Percentiles rank a stretch among this genome's conserved stretches.
Evolutionary conservation across 2,329 filamentous ascomycete genomes (phyloP).

Genomic region (Trichoderma citrinoviride): DNA sequence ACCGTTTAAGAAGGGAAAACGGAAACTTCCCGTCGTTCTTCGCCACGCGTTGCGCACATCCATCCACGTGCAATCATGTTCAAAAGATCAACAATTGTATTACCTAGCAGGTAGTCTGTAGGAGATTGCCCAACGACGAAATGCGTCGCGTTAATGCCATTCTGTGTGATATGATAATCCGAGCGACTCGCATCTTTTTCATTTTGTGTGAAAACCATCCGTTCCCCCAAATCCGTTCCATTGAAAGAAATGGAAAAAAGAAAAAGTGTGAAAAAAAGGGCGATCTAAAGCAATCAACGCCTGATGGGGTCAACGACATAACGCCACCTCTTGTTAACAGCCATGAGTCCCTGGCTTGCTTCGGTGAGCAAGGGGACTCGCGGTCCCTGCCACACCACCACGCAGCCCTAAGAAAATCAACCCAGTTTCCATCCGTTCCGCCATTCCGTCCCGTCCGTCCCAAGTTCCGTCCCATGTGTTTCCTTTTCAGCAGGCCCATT

Average conservation of each 20-base stretch:
- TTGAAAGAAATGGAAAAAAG: neutral
- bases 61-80: neutral
- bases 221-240: neutral
- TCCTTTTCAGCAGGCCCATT: conserved; percentile 11
- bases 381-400: neutral
- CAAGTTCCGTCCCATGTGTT: conserved; percentile 17
- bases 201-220: conserved; percentile 12
- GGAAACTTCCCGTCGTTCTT: neutral
- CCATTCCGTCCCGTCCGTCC: too few species aligned
- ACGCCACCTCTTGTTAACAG: conserved; percentile 18
- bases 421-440: conserved; percentile 9
- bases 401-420: conserved; percentile 4
- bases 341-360: conserved; percentile 11
- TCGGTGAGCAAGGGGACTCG: neutral
- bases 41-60: too few species aligned
- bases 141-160: conserved; percentile 4
- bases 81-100: conserved; percentile 5
- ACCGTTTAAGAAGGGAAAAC: neutral
- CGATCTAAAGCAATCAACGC: conserved; percentile 17
- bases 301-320: conserved; percentile 11
- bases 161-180: conserved; percentile 14
- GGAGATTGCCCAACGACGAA: conserved; percentile 1
- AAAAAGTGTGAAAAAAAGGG: neutral
- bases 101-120: neutral
- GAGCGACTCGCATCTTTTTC: conserved; percentile 1